Evolutionary conservation across 345 rosid genomes (phyloP), one percentile per base, ranked within the genome.

Genomic region (Populus tremula): DNA sequence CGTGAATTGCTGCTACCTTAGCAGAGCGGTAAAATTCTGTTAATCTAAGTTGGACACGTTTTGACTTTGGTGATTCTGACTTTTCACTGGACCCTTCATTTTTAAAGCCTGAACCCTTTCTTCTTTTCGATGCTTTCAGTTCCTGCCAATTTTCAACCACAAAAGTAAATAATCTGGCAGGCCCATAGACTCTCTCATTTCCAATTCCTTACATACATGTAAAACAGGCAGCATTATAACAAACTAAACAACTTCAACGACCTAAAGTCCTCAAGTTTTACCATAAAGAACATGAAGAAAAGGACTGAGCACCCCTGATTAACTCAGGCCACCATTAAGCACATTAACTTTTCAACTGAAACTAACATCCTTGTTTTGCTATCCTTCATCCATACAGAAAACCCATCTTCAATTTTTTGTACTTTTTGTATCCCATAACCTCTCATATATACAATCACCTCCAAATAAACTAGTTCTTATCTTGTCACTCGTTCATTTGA

Each of bases 11-110:
- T 23, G 81, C 81, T 64, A 75, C 80, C 85, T 91, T 93, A 72
- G 87, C 70, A 45, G 96, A 88, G 8, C 90, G 90, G 84, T 88
- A 96, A 87, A 93, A 93, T 76, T 90, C 90, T 1, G 90, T 93
- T 11, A 96, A 88, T 29, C 86, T 92, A 38, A 80, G 85, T 59
- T 93, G 99, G 45, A 85, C 80, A 69, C 87, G 91, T 81, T 71
- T 80, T 65, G 90, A 77, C 81, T 86, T 86, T 65, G 83, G 70
- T 43, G 83, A 75, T 72, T 84, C 89, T 23, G 69, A 80, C 75
- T 74, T 83, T 67, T 77, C 75, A 59, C 41, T n/a, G 45, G 83
- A 70, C 76, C 73, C 89, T 82, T 84, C 85, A 47, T 77, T 69
- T 35, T 70, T 47, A 33, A 49, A 71, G 74, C 75, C 70, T 68